Conservation (phyloP, 768 basidiomycete genomes). For the Sporobolomyces roseus region DNA sequence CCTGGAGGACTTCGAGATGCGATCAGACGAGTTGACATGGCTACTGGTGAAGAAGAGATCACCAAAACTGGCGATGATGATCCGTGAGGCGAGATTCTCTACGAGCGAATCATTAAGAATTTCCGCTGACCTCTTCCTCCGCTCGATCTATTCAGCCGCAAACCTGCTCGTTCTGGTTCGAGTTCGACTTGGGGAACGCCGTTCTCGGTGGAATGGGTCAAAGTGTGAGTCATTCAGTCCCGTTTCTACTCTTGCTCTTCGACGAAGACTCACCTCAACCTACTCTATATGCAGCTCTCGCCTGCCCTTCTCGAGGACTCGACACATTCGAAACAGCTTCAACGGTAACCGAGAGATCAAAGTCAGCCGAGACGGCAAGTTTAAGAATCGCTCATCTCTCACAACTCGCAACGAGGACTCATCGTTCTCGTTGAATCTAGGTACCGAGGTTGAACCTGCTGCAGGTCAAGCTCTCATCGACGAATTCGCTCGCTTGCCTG, state of each 20-base stretch:
- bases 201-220: constrained; percentile 80
- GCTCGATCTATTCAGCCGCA: neutral
- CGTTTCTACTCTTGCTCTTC: too few relatives aligned
- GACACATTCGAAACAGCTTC: constrained; percentile 85
- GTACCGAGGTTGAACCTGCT: constrained; percentile 82
- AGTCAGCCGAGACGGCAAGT: constrained; percentile 43
- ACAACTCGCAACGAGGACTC: too few relatives aligned
- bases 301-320: constrained; percentile 70
- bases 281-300: constrained; percentile 53
- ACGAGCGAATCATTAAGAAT: neutral
- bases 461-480: constrained; percentile 66
- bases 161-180: constrained; percentile 16
- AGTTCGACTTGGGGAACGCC: constrained; percentile 62
- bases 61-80: neutral
- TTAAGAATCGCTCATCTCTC: neutral
- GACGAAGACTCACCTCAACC: neutral
- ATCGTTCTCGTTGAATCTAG: constrained; percentile 55
- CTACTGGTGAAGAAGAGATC: neutral
- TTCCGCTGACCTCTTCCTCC: neutral
- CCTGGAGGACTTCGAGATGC: constrained; percentile 13
- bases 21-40: neutral
- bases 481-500: constrained; percentile 52
- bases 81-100: neutral
- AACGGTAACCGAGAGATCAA: constrained; percentile 65
- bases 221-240: constrained; percentile 24